Evolutionary conservation across 148 eudicot species (phyloP).

Genomic region (Beta vulgaris): DNA sequence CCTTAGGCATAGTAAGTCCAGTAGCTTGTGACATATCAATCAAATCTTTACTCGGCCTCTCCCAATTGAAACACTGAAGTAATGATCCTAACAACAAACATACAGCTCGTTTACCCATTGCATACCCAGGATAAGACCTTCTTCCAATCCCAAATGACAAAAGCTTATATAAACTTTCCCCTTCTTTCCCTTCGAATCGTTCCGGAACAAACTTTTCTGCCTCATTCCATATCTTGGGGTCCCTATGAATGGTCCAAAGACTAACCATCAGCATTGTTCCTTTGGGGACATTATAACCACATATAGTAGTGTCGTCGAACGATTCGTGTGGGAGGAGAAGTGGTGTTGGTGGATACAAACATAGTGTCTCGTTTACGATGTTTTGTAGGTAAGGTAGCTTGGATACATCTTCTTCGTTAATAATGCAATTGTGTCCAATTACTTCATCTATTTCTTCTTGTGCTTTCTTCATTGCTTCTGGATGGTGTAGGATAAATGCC

Average conservation of each 20-base stretch:
- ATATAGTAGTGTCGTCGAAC: slow-evolving; percentile 31
- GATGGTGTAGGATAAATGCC: too few species aligned
- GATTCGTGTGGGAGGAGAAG: too few species aligned
- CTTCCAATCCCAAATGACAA: slow-evolving; percentile 41
- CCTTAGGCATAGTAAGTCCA: slow-evolving; percentile 29
- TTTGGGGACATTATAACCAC: slow-evolving; percentile 34
- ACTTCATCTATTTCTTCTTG: slow-evolving; percentile 33
- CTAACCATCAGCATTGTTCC: slow-evolving; percentile 43
- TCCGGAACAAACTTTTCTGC: slow-evolving; percentile 37
- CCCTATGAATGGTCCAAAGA: slow-evolving; percentile 39
- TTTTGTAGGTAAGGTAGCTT: too few species aligned
- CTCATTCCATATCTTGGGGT: slow-evolving; percentile 35
- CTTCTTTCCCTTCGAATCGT: slow-evolving; percentile 32
- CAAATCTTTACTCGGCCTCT: slow-evolving; percentile 23
- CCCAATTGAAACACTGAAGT: slow-evolving; percentile 43
- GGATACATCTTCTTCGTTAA: too few species aligned
- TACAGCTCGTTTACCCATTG: slow-evolving; percentile 28
- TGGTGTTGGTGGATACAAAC: too few species aligned
- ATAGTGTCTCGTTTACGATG: too few species aligned
- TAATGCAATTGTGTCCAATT: too few species aligned
- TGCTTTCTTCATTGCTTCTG: slow-evolving; percentile 28
- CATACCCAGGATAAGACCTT: slow-evolving; percentile 38
- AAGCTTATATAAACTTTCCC: slow-evolving; percentile 16
- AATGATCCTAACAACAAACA: slow-evolving; percentile 36
- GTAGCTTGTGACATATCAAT: slow-evolving; percentile 29